phyloP scores from a whole-genome alignment of 1,284 basidiomycete species.

The Cryptococcus sp. region DNA sequence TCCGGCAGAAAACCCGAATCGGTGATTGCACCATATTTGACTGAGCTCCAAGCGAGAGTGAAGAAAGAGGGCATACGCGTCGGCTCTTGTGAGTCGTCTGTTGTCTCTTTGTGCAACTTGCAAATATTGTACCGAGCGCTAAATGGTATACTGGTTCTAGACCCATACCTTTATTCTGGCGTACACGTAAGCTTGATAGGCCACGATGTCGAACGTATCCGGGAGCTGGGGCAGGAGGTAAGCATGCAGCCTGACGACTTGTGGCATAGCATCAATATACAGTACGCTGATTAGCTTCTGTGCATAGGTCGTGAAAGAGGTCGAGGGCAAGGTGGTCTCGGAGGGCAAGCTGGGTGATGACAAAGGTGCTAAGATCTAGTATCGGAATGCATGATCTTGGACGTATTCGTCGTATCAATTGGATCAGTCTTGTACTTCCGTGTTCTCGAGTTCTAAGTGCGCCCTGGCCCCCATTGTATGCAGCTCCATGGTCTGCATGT shows the following conservation, averaged over 20 bases:
- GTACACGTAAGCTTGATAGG: conserved; percentile 76
- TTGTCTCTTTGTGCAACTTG: neutral
- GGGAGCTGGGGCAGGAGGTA: conserved; percentile 68
- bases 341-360: conserved; percentile 51
- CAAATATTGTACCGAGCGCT: neutral
- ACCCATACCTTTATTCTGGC: conserved; percentile 62
- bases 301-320: conserved; percentile 53
- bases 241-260: conserved; percentile 9
- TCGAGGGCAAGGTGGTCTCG: conserved; percentile 57
- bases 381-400: no score
- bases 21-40: conserved; percentile 84
- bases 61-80: conserved; percentile 76
- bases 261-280: no score
- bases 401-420: no score
- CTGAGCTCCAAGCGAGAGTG: conserved; percentile 71
- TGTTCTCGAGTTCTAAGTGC: no score
- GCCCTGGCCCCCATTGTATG: no score
- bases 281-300: neutral
- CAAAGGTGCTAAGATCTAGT: conserved; percentile 14
- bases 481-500: no score
- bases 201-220: conserved; percentile 60
- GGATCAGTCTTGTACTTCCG: no score
- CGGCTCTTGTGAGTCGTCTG: conserved; percentile 62
- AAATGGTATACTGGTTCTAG: conserved; percentile 11
- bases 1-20: conserved; percentile 72